Percentiles rank a stretch among this genome's conserved stretches.
These are phyloP conservation scores for Parasitella parasitica DNA, from an alignment of 371 early-diverging fungal species.

Conservation along the genomic window DNA sequence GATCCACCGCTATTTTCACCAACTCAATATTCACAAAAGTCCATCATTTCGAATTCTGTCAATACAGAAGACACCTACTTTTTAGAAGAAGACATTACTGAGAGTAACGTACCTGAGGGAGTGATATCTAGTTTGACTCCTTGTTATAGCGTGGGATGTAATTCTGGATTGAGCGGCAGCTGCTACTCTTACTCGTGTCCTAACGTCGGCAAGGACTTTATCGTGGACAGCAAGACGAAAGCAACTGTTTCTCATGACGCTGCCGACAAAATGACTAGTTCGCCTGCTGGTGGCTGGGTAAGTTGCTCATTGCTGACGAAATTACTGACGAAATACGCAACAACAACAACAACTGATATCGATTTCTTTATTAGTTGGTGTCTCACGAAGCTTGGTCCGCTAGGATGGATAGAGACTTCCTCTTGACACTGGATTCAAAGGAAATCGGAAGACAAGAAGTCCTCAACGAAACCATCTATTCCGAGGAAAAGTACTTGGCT, in stretches of 20 bases:
- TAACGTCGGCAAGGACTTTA: conserved; percentile 17
- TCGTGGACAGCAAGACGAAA: conserved; percentile 11
- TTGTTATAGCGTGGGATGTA: conserved; percentile 27
- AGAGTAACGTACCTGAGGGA: conserved; percentile 22
- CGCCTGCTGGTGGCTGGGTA: conserved; percentile 25
- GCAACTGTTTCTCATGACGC: conserved; percentile 1
- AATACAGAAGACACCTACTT: conserved; percentile 38
- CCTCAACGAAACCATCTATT: conserved; percentile 86
- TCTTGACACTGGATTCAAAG: conserved; percentile 61
- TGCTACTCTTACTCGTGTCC: conserved; percentile 34
- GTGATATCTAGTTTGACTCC: conserved; percentile 24
- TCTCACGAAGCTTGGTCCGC: conserved; percentile 60
- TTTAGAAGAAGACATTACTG: conserved; percentile 26
- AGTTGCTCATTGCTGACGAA: background rate
- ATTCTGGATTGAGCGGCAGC: conserved; percentile 17
- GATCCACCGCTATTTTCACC: conserved; percentile 31
- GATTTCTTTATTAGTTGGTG: conserved; percentile 20
- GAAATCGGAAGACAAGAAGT: conserved; percentile 89
- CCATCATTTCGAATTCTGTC: conserved; percentile 26
- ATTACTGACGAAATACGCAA: background rate
- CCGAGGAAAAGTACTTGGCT: conserved; percentile 83
- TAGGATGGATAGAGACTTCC: conserved; percentile 67
- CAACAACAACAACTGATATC: background rate
- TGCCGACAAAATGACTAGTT: background rate
- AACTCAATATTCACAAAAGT: conserved; percentile 31